phyloP scores from a whole-genome alignment of 306 rosid species.

The Trifolium dubium region DNA sequence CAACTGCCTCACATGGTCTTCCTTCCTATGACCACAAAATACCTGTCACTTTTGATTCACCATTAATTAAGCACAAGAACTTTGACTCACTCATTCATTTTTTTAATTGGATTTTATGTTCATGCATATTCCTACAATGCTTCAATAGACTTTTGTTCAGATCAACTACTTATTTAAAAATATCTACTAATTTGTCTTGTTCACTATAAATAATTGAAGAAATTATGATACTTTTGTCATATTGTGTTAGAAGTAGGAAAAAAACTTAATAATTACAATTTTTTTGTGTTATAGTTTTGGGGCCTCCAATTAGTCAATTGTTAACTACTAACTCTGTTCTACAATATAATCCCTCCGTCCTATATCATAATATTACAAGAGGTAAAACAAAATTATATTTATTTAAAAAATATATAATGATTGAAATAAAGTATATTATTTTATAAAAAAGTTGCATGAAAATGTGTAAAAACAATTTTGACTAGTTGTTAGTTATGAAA shows the following conservation, averaged over 20 bases:
- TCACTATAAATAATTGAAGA: conserved; percentile 16
- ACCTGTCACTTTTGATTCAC: conserved; percentile 55
- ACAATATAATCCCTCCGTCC: no score
- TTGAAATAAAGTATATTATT: no score
- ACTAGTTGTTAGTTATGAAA: no score
- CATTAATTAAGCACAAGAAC: conserved; percentile 52
- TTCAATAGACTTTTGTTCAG: conserved; percentile 27
- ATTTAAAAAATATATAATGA: no score
- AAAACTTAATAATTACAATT: no score
- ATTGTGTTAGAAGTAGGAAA: background rate
- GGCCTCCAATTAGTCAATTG: no score
- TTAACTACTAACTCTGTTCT: no score
- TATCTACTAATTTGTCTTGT: conserved; percentile 38
- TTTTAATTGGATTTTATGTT: conserved; percentile 21
- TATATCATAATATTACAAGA: no score
- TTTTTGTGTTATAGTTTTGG: background rate
- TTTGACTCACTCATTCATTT: conserved; percentile 50
- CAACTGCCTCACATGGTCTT: conserved; percentile 50
- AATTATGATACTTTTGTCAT: conserved; percentile 13
- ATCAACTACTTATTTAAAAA: conserved; percentile 18
- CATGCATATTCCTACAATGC: background rate
- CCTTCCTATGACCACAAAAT: conserved; percentile 45
- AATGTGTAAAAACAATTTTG: no score
- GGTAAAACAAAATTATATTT: no score
- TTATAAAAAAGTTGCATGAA: no score